Base-by-base conservation (phyloP, 2,329 filamentous ascomycete species). In the Cordyceps militaris region DNA sequence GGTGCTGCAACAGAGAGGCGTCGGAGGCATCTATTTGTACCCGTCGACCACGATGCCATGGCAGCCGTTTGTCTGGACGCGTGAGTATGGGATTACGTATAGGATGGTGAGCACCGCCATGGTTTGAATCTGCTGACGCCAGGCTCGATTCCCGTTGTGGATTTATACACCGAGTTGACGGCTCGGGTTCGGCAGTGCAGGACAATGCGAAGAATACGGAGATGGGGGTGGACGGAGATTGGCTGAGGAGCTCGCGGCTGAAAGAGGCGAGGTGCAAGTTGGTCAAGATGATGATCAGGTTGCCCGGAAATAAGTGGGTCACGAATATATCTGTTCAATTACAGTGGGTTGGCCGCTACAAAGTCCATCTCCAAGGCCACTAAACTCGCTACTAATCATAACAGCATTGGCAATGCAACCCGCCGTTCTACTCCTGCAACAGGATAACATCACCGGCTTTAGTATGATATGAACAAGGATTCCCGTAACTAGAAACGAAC, bases 191-290 rank as follows among this genome's bases (percentile, higher is more conserved):
- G 55, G 46, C 28, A 44, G 36, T 50, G 56, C 28, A 46, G 19
- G 28, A 26, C 9, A 58, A 52, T 28, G 32, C 56, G 56, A 58
- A 46, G 56, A 52, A 58, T 58, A 58, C 56, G 56, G 40, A 40
- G n/a, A 21, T n/a, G 16, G 7, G 16, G 38, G 26, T 24, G 32
- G 34, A n/a, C n/a, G n/a, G 24, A 28, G 44, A 47, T 47, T 56
- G 38, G 48, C 23, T 52, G 28, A 19, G 5, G 23, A 14, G 40
- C 16, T n/a, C 24, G 21, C 21, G 28, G 55, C 55, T 44, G 46
- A 57, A 44, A n/a, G 44, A 13, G 51, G 16, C 11, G 24, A 11
- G 14, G 7, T 34, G 50, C 11, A 34, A 11, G 14, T 13, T 34
- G 50, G 26, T n/a, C 9, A 23, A n/a, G n/a, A n/a, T n/a, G 24